Conservation (phyloP, 129 eudicot species). For the Silybum marianum region DNA sequence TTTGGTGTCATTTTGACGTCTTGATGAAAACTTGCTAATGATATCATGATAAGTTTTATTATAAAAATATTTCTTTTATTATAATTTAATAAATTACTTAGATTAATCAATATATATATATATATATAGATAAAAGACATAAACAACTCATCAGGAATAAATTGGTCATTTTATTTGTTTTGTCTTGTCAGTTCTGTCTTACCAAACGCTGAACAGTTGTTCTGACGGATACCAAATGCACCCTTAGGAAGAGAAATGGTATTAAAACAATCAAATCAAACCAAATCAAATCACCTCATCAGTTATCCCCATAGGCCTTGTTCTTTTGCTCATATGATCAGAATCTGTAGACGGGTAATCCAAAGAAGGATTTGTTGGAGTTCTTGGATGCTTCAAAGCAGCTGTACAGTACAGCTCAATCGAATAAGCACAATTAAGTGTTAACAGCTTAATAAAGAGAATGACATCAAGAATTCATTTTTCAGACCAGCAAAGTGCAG, state of each 20-base stretch:
- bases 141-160: too few relatives aligned
- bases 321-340: constrained; percentile 75
- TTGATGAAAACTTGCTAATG: too few relatives aligned
- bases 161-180: too few relatives aligned
- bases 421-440: background rate
- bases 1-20: too few relatives aligned
- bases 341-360: constrained; percentile 81
- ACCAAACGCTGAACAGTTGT: too few relatives aligned
- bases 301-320: constrained; percentile 71
- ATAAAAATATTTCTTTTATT: too few relatives aligned
- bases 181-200: too few relatives aligned
- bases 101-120: too few relatives aligned
- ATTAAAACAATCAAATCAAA: background rate
- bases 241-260: background rate
- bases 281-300: constrained; percentile 59
- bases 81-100: too few relatives aligned
- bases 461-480: background rate
- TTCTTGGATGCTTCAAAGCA: constrained; percentile 85
- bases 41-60: too few relatives aligned
- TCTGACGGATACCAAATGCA: too few relatives aligned
- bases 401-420: constrained; percentile 44
- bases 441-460: constrained; percentile 8
- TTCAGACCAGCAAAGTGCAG: background rate
- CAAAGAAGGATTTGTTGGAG: constrained; percentile 67
- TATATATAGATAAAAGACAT: too few relatives aligned